Percentiles rank a stretch among this genome's conserved stretches.
Conservation (phyloP, 495 filamentous ascomycete species). For the Penicillium odoratum region DNA sequence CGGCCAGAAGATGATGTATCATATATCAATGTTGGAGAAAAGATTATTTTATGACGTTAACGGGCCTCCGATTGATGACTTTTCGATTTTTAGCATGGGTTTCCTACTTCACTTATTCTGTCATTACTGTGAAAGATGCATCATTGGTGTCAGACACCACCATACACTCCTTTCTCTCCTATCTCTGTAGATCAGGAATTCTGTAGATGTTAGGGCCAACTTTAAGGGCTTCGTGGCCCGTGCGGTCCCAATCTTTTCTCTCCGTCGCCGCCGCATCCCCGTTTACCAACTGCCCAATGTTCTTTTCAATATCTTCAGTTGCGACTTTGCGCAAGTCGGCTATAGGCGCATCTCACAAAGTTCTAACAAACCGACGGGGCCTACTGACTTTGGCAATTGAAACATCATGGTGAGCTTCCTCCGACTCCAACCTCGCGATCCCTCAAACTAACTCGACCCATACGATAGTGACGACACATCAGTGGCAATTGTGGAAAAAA, state of each 20-base stretch:
- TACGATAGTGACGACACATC: constrained; percentile 81
- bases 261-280: constrained; percentile 11
- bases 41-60: constrained; percentile 41
- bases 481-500: constrained; percentile 76
- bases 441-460: constrained; percentile 15
- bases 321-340: constrained; percentile 26
- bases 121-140: constrained; percentile 18
- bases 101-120: constrained; percentile 21
- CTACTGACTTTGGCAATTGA: constrained; percentile 86
- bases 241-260: constrained; percentile 30
- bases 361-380: constrained; percentile 26
- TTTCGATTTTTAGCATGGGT: constrained; percentile 1
- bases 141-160: neutral
- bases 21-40: constrained; percentile 10
- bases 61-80: constrained; percentile 26
- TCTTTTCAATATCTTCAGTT: constrained; percentile 22
- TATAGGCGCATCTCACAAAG: constrained; percentile 8
- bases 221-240: constrained; percentile 33
- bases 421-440: neutral
- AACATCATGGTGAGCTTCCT: constrained; percentile 69
- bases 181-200: neutral
- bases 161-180: neutral
- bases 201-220: constrained; percentile 23
- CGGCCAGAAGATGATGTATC: constrained; percentile 20
- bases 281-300: constrained; percentile 26